phyloP scores from a whole-genome alignment of 805 yeast species.

The Schwanniomyces occidentalis region DNA sequence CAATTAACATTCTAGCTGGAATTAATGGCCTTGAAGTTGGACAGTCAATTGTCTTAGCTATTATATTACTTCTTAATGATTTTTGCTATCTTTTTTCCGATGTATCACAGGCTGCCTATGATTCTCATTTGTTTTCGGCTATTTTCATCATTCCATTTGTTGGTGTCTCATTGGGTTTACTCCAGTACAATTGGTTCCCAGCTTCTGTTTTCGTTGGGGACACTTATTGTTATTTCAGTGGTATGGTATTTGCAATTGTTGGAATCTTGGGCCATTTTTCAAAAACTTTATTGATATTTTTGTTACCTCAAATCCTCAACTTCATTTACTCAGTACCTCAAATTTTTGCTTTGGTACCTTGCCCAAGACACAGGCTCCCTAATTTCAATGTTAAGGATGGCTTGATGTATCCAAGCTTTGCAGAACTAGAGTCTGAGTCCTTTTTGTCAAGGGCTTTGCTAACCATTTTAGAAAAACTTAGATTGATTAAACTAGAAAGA shows the following conservation, averaged over 20 bases:
- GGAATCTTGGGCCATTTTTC: slow-evolving; percentile 97
- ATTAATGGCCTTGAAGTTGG: slow-evolving; percentile 96
- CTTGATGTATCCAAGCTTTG: slow-evolving; percentile 63
- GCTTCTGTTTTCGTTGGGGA: slow-evolving; percentile 96
- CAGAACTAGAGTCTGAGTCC: slow-evolving; percentile 28
- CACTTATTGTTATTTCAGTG: slow-evolving; percentile 96
- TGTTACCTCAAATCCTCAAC: slow-evolving; percentile 89
- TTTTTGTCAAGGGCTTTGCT: slow-evolving; percentile 31
- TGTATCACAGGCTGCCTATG: slow-evolving; percentile 56
- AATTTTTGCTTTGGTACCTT: slow-evolving; percentile 78
- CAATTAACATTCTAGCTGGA: slow-evolving; percentile 95
- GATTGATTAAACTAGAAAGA: slow-evolving; percentile 44
- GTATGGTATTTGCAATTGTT: slow-evolving; percentile 97
- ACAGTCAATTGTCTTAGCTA: slow-evolving; percentile 78
- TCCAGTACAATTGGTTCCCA: slow-evolving; percentile 86
- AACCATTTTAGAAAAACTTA: slow-evolving; percentile 45
- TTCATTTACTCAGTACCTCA: slow-evolving; percentile 93
- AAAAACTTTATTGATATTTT: slow-evolving; percentile 82
- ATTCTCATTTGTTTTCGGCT: slow-evolving; percentile 80
- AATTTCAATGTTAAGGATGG: slow-evolving; percentile 67
- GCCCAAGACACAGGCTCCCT: slow-evolving; percentile 96
- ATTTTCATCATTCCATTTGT: slow-evolving; percentile 81
- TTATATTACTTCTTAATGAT: slow-evolving; percentile 76
- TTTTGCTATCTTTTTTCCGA: slow-evolving; percentile 56
- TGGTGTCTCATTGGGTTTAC: slow-evolving; percentile 77